Percentiles rank a stretch among this genome's conserved stretches.
phyloP scores from a whole-genome alignment of 768 basidiomycete genomes.

The Scleroderma bovista region DNA sequence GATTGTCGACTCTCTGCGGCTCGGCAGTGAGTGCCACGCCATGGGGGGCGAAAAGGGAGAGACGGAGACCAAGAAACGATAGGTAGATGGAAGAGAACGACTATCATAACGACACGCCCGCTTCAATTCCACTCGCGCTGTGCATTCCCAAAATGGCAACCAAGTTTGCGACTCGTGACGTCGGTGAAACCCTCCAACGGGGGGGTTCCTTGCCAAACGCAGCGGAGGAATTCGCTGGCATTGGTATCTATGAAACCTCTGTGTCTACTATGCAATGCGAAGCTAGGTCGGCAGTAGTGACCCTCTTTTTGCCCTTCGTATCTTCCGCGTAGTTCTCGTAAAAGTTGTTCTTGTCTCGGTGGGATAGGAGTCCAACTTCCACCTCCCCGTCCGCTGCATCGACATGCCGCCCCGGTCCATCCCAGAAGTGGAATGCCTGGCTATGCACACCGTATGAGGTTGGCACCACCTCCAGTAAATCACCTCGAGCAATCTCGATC shows the following conservation, averaged over 20 bases:
- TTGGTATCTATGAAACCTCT: neutral
- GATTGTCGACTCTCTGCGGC: slow-evolving; percentile 67
- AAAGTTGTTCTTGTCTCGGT: slow-evolving; percentile 69
- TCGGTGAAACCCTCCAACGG: no score
- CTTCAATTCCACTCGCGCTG: no score
- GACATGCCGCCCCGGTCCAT: slow-evolving; percentile 67
- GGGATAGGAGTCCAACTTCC: slow-evolving; percentile 16
- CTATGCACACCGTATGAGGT: slow-evolving; percentile 87
- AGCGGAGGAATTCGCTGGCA: neutral
- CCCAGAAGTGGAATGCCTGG: slow-evolving; percentile 90
- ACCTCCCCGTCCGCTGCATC: slow-evolving; percentile 31
- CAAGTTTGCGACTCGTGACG: no score
- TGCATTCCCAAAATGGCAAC: no score
- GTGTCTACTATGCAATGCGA: slow-evolving; percentile 10
- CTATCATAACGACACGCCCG: no score
- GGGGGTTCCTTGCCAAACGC: neutral
- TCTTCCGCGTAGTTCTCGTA: slow-evolving; percentile 87
- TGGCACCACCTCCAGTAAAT: slow-evolving; percentile 89
- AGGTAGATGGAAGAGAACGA: no score
- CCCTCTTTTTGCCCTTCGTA: slow-evolving; percentile 53
- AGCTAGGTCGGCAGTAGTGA: slow-evolving; percentile 29
- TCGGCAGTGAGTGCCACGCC: slow-evolving; percentile 64
- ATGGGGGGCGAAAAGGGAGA: slow-evolving; percentile 25
- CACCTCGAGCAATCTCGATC: slow-evolving; percentile 94
- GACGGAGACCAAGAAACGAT: no score